Percentiles rank a stretch among this genome's conserved stretches.
Evolutionary conservation across 2,329 filamentous ascomycete species (phyloP).

Genomic region (Fragosphaeria purpurea): DNA sequence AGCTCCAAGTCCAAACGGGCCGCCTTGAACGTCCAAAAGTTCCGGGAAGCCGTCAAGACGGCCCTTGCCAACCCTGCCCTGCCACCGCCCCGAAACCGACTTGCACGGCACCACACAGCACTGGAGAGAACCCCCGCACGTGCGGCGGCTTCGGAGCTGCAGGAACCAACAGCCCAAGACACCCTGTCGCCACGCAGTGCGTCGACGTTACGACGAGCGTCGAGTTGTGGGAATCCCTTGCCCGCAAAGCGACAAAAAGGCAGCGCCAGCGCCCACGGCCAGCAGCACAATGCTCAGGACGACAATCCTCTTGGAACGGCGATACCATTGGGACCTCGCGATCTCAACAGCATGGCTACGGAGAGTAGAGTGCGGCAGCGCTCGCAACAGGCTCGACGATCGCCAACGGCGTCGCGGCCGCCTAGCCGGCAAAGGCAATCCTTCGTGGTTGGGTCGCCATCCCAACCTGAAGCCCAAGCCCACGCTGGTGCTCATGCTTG

Average conservation of each 20-base stretch:
- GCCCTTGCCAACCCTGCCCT: constrained; percentile 54
- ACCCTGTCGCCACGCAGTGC: constrained; percentile 17
- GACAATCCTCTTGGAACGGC: too few relatives aligned
- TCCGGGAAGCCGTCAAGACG: constrained; percentile 51
- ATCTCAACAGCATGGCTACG: too few relatives aligned
- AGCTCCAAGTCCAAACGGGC: constrained; percentile 32
- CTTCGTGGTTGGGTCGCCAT: too few relatives aligned
- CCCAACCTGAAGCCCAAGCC: too few relatives aligned
- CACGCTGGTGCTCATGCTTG: too few relatives aligned
- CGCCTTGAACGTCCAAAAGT: constrained; percentile 46
- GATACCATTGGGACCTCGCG: too few relatives aligned
- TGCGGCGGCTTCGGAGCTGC: neutral
- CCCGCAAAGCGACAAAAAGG: constrained; percentile 55
- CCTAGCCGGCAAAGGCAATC: constrained; percentile 23
- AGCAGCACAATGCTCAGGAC: too few relatives aligned
- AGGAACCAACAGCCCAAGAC: constrained; percentile 16
- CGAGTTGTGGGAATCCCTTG: constrained; percentile 62
- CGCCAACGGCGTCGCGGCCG: neutral
- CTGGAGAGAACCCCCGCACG: neutral
- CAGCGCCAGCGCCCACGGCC: constrained; percentile 25
- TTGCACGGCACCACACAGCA: constrained; percentile 6
- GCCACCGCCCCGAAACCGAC: constrained; percentile 32
- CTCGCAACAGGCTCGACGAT: neutral
- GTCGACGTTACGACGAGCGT: constrained; percentile 44
- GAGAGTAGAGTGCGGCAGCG: too few relatives aligned